Conservation (phyloP, 805 yeast genomes). For the Yarrowia sp. region DNA sequence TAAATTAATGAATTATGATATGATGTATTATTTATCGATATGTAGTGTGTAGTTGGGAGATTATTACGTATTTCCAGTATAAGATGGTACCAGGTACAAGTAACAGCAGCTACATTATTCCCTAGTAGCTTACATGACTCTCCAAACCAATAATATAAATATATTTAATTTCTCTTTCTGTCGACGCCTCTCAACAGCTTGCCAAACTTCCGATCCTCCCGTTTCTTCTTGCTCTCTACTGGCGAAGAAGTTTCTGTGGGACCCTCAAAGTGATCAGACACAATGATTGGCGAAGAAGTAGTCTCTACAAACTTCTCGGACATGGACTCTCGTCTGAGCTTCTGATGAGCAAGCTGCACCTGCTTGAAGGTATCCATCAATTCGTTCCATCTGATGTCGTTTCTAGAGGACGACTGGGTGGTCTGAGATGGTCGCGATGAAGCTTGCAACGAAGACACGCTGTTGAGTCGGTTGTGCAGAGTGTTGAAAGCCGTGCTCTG, state of each 20-base stretch:
- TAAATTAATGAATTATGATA: neutral
- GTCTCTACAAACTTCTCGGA: constrained; percentile 16
- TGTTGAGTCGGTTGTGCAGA: constrained; percentile 67
- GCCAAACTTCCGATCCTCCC: constrained; percentile 12
- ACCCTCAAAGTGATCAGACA: constrained; percentile 9
- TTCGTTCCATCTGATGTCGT: constrained; percentile 42
- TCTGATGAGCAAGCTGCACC: constrained; percentile 40
- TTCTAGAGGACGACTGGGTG: constrained; percentile 28
- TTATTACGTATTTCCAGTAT: neutral
- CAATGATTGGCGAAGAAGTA: neutral
- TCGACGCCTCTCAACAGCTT: constrained; percentile 11
- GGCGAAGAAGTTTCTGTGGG: constrained; percentile 1
- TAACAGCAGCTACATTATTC: too few relatives aligned
- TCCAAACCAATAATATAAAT: neutral
- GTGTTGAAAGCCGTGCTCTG: constrained; percentile 89
- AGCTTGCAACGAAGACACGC: constrained; percentile 45
- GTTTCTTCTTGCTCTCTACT: neutral
- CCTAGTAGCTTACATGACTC: neutral
- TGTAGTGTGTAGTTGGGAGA: neutral
- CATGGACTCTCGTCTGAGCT: constrained; percentile 19
- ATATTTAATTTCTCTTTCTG: neutral
- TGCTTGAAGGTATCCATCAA: constrained; percentile 48
- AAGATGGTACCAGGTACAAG: too few relatives aligned
- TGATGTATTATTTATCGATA: neutral
- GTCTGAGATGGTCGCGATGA: constrained; percentile 27